Base-by-base conservation (phyloP, 495 filamentous ascomycete genomes). In the Penicillium bovifimosum region DNA sequence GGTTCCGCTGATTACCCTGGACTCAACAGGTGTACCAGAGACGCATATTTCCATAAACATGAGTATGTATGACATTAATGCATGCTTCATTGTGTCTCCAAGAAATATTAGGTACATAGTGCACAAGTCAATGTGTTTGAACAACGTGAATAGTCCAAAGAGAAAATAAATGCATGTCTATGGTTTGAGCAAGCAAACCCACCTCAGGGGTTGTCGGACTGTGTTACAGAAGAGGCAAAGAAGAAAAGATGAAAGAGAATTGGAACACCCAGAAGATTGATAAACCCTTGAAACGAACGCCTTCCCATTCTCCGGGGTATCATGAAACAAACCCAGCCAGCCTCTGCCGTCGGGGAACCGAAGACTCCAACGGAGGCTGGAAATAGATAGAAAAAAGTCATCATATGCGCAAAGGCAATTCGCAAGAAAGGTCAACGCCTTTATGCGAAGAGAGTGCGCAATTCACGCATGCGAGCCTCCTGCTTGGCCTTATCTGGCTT, bases 371-470 rank as follows among this genome's bases (percentile, higher is more conserved):
- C 4, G 20, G 20, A 24, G 20, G 20, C 20, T 24, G 20, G 20
- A 24, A 24, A 24, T 2, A 24, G 20, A 24, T 24, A 24, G 20
- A 24, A 2, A 24, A 24, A 24, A 24, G 4, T 24, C 20, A 24
- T 24, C 20, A 24, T 24, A 24, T 24, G 20, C 20, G 20, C 20
- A 24, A 24, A 2, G 20, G 20, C 20, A 24, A 24, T 4, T 24
- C 20, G 20, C 20, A 2, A 2, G 20, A 24, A 24, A 24, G 20
- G 20, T 24, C 20, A 24, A 4, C 16, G 28, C 2, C 1, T 27
- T 64, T 53, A 95, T 61, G 82, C 88, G 72, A 97, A 96, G 26
- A 97, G 80, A 58, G 79, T 84, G 59, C 85, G 80, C 56, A 96
- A 76, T 54, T 95, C 90, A 73, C 87, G 80, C 66, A 96, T 77